Evolutionary conservation across 805 yeast genomes (phyloP).

Genomic region (Lachancea kluyveri): DNA sequence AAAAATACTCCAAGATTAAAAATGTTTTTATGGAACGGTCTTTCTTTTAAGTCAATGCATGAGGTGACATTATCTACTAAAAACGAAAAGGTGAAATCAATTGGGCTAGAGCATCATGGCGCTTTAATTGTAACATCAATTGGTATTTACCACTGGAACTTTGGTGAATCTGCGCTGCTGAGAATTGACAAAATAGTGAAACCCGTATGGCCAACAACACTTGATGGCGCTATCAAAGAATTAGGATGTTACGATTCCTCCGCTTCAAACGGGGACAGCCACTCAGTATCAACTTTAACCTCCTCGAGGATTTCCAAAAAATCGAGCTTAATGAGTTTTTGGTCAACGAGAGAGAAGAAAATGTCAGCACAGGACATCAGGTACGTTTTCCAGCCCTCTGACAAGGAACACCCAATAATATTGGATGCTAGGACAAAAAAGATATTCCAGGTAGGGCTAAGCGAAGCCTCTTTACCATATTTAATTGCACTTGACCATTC

Average conservation of each 20-base stretch:
- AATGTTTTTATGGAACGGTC: constrained; percentile 26
- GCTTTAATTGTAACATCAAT: constrained; percentile 18
- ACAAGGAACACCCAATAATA: constrained; percentile 8
- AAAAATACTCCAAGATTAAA: constrained; percentile 16
- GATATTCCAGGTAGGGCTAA: constrained; percentile 3
- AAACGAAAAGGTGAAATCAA: constrained; percentile 17
- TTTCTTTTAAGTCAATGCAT: constrained; percentile 19
- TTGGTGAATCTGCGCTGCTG: constrained; percentile 9
- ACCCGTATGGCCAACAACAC: constrained; percentile 16
- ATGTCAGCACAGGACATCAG: constrained; percentile 5
- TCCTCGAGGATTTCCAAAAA: constrained; percentile 11
- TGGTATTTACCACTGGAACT: constrained; percentile 23
- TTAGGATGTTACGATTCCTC: constrained; percentile 3
- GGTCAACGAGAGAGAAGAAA: constrained; percentile 11
- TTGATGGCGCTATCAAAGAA: constrained; percentile 14
- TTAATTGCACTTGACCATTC: constrained; percentile 14
- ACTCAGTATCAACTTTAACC: constrained; percentile 1
- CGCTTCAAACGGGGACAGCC: background rate
- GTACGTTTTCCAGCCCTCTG: constrained; percentile 14
- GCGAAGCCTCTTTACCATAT: constrained; percentile 4
- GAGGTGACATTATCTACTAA: constrained; percentile 18
- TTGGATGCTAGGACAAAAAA: constrained; percentile 19
- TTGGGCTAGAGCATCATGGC: constrained; percentile 13
- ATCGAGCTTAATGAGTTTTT: constrained; percentile 17
- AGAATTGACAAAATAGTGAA: constrained; percentile 18